A percentile compares a stretch with the other conserved stretches of the same genome.
These are phyloP conservation scores for Phytophthora foliorum DNA, from an alignment of 352 stramenopile genomes.

Conservation along the genomic window DNA sequence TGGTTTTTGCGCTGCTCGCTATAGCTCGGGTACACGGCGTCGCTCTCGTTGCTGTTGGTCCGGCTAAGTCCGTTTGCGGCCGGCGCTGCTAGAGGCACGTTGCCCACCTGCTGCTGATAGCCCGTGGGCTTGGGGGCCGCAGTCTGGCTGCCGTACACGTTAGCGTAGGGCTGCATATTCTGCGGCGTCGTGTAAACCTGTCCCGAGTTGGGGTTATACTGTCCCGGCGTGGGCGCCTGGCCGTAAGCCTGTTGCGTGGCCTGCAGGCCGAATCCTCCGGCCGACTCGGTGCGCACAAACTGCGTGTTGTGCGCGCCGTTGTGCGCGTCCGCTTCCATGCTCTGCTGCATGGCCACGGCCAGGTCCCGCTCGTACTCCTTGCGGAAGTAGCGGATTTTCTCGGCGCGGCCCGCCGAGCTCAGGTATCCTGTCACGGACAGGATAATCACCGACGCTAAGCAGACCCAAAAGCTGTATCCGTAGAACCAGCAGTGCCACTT, in stretches of 20 bases:
- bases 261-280: conserved; percentile 40
- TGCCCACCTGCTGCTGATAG: conserved; percentile 44
- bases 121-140: conserved; percentile 38
- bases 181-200: conserved; percentile 40
- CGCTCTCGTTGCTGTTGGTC: conserved; percentile 47
- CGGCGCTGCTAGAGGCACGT: conserved; percentile 38
- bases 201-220: conserved; percentile 39
- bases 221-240: conserved; percentile 42
- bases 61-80: conserved; percentile 28
- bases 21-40: conserved; percentile 72
- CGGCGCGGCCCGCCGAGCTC: conserved; percentile 80
- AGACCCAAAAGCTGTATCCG: conserved; percentile 89
- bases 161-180: conserved; percentile 35
- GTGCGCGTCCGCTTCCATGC: conserved; percentile 57
- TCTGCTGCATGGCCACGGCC: conserved; percentile 80
- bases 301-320: conserved; percentile 33
- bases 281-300: conserved; percentile 59
- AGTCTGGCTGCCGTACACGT: conserved; percentile 35
- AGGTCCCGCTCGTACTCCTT: conserved; percentile 86
- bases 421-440: conserved; percentile 82
- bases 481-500: conserved; percentile 91
- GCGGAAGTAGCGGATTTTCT: conserved; percentile 89
- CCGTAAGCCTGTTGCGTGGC: conserved; percentile 39
- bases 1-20: conserved; percentile 76
- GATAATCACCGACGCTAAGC: conserved; percentile 82